Evolutionary conservation across 1,284 basidiomycete genomes (phyloP).

Genomic region (Trichosporon asahii): DNA sequence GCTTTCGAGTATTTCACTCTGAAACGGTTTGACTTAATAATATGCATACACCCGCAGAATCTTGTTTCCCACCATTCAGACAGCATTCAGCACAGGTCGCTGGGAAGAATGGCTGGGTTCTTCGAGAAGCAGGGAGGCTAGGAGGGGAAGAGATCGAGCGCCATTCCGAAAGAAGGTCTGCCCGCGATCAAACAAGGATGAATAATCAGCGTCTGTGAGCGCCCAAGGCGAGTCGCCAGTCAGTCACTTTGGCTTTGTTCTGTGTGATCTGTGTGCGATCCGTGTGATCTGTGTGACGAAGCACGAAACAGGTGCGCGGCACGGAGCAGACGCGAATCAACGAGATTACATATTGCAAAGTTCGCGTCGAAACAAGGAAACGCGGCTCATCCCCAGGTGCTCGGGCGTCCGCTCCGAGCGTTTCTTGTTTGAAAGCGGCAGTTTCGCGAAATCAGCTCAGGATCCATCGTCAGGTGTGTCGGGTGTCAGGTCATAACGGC

Average conservation of each 20-base stretch:
- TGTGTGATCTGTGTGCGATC: too few relatives aligned
- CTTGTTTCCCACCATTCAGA: background rate
- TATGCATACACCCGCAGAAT: slow-evolving; percentile 5
- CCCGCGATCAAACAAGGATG: too few relatives aligned
- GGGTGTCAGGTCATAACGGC: background rate
- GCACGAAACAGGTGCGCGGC: slow-evolving; percentile 6
- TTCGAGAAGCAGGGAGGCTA: background rate
- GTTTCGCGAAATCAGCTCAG: background rate
- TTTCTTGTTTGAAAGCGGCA: slow-evolving; percentile 6
- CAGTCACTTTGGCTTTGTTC: background rate
- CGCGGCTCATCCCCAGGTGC: background rate
- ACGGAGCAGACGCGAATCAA: background rate
- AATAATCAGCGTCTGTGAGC: background rate
- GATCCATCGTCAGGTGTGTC: background rate
- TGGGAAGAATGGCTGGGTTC: background rate
- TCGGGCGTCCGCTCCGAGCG: background rate
- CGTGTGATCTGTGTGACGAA: background rate
- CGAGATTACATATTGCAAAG: background rate
- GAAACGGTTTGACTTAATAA: slow-evolving; percentile 4
- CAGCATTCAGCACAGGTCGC: background rate
- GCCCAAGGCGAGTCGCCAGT: background rate
- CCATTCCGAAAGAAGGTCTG: too few relatives aligned
- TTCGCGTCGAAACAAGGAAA: slow-evolving; percentile 2
- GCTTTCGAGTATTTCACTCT: background rate
- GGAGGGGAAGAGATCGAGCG: background rate